Percentiles rank a stretch among this genome's conserved stretches.
These are phyloP conservation scores for Physocladia obscura DNA, from an alignment of 192 early-diverging fungal genomes.

Conservation along the genomic window DNA sequence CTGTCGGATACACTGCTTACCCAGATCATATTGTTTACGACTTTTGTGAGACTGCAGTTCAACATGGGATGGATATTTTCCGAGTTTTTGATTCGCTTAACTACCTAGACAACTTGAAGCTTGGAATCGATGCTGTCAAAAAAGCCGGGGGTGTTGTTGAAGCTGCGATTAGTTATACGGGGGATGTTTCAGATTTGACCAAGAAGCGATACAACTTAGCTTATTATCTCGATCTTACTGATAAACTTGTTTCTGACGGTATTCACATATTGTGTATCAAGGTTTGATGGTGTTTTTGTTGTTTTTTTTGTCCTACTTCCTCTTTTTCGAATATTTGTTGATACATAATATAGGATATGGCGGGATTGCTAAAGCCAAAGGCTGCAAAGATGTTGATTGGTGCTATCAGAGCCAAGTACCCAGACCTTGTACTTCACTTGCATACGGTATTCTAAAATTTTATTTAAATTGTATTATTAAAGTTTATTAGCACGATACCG, in stretches of 20 bases:
- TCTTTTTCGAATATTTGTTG: constrained; percentile 48
- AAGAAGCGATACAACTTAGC: constrained; percentile 82
- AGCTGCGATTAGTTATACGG: constrained; percentile 84
- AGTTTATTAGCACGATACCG: constrained; percentile 86
- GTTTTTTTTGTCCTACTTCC: no score
- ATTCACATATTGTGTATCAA: constrained; percentile 84
- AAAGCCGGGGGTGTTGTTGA: constrained; percentile 93
- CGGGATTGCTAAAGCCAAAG: constrained; percentile 89
- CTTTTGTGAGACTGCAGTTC: constrained; percentile 84
- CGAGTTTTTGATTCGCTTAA: constrained; percentile 98
- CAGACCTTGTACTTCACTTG: constrained; percentile 90
- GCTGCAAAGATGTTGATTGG: constrained; percentile 86
- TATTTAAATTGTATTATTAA: background rate
- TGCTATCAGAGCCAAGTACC: constrained; percentile 81
- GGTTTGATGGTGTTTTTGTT: constrained; percentile 8
- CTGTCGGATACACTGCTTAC: constrained; percentile 95
- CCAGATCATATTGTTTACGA: constrained; percentile 97
- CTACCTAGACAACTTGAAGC: constrained; percentile 92
- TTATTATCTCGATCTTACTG: constrained; percentile 90
- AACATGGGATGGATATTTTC: constrained; percentile 93
- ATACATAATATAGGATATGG: constrained; percentile 93
- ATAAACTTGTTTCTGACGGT: constrained; percentile 82
- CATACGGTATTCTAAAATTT: constrained; percentile 45
- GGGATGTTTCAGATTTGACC: constrained; percentile 85
- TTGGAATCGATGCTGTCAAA: constrained; percentile 91